These are phyloP conservation scores for Chrysanthemum lavandulifolium DNA, from an alignment of 129 eudicot species.

Conservation along the genomic window DNA sequence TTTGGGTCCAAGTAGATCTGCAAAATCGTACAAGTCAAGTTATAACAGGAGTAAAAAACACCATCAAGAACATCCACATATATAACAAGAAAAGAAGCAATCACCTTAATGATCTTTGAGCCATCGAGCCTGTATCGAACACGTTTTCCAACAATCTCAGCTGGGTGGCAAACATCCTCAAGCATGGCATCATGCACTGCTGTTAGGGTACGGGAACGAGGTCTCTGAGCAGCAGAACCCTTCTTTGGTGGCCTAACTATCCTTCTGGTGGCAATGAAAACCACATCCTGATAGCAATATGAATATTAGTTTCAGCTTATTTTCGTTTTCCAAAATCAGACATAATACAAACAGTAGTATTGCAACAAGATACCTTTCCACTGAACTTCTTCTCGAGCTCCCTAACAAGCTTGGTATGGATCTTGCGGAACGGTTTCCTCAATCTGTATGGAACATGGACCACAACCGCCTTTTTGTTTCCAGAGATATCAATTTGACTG, in stretches of 20 bases:
- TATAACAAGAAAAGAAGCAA: neutral
- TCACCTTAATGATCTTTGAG: conserved; percentile 68
- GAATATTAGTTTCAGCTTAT: neutral
- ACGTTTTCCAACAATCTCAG: conserved; percentile 41
- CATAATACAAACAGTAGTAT: too few relatives aligned
- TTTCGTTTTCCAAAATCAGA: neutral
- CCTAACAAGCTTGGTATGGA: conserved; percentile 75
- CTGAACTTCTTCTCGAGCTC: conserved; percentile 97
- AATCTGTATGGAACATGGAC: conserved; percentile 74
- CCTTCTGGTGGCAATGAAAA: conserved; percentile 64
- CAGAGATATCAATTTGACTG: conserved; percentile 82
- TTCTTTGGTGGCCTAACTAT: conserved; percentile 74
- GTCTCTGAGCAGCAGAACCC: conserved; percentile 74
- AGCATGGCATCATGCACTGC: conserved; percentile 74
- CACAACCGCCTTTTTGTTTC: conserved; percentile 73
- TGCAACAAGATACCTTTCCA: conserved; percentile 55
- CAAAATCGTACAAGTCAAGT: neutral
- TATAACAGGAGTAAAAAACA: neutral
- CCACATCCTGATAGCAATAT: conserved; percentile 52
- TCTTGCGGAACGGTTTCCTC: conserved; percentile 84
- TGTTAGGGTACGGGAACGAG: conserved; percentile 70
- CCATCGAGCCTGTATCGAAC: conserved; percentile 53
- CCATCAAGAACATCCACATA: neutral
- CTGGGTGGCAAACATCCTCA: conserved; percentile 56
- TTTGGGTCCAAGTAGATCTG: conserved; percentile 80